Evolutionary conservation across 2,329 filamentous ascomycete species (phyloP).

Genomic region (Cladosporium austrohemisphaericum): DNA sequence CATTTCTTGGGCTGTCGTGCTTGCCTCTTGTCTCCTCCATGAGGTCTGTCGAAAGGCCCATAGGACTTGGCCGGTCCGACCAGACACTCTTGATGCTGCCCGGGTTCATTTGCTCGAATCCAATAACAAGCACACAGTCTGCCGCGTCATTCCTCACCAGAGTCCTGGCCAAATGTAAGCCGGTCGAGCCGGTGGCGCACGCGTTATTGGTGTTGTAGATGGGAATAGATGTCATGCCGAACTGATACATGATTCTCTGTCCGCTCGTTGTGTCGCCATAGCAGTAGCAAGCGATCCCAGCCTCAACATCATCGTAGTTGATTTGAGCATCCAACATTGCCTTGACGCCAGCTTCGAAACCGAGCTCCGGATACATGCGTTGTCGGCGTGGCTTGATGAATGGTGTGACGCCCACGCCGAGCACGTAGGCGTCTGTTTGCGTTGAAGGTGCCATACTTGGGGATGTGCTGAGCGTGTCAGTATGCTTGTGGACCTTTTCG

Average conservation of each 20-base stretch:
- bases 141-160: constrained; percentile 75
- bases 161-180: constrained; percentile 76
- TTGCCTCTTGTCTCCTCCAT: constrained; percentile 30
- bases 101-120: constrained; percentile 97
- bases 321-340: constrained; percentile 81
- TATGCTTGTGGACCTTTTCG: too few species aligned
- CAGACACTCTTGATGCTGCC: constrained; percentile 78
- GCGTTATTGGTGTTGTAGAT: constrained; percentile 99
- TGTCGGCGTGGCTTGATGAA: constrained; percentile 96
- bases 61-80: constrained; percentile 78
- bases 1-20: constrained; percentile 25
- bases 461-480: too few species aligned
- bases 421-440: constrained; percentile 63
- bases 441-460: background rate
- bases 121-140: constrained; percentile 77
- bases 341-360: constrained; percentile 87
- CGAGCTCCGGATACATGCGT: constrained; percentile 90
- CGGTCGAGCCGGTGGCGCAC: constrained; percentile 89
- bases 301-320: constrained; percentile 93
- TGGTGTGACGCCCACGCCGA: constrained; percentile 97
- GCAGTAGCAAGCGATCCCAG: constrained; percentile 93
- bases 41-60: constrained; percentile 66
- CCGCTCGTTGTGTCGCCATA: constrained; percentile 94
- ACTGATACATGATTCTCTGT: constrained; percentile 97
- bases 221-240: constrained; percentile 93